A percentile compares a stretch with the other conserved stretches of the same genome.
phyloP scores from a whole-genome alignment of 306 rosid species.

The Hippophae gyantsensis region DNA sequence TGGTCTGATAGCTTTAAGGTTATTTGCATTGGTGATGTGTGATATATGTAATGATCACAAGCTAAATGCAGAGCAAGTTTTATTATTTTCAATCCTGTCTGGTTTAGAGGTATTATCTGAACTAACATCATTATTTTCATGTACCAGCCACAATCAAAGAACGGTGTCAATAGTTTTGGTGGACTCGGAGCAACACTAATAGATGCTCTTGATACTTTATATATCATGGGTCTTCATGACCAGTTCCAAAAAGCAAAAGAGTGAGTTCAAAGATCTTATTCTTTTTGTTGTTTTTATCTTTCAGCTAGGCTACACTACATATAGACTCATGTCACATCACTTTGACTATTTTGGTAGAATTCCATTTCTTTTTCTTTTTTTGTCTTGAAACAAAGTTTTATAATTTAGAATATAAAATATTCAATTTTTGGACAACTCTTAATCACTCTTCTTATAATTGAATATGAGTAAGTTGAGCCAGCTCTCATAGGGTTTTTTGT shows the following conservation, averaged over 20 bases:
- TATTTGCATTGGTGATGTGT: no score
- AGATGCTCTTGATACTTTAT: slow-evolving; percentile 89
- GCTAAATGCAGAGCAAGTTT: background rate
- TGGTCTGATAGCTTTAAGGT: no score
- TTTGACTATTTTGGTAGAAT: no score
- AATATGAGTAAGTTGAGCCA: no score
- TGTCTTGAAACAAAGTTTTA: no score
- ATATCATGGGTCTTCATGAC: slow-evolving; percentile 90
- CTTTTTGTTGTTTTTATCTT: slow-evolving; percentile 1
- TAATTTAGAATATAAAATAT: no score
- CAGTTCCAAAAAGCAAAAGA: slow-evolving; percentile 85
- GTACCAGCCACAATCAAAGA: slow-evolving; percentile 85
- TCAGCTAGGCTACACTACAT: slow-evolving; percentile 1
- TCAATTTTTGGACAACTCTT: no score
- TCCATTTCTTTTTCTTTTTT: no score
- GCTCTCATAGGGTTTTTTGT: no score
- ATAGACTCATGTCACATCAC: no score
- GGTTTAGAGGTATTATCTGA: no score
- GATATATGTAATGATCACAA: background rate
- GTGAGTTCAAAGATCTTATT: slow-evolving; percentile 45
- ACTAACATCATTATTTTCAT: slow-evolving; percentile 24
- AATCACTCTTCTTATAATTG: no score
- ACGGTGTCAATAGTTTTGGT: slow-evolving; percentile 93
- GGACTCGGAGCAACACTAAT: slow-evolving; percentile 98
- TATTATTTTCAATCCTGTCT: background rate